Conservation (phyloP, 352 stramenopile genomes). For the Globisporangium iwayamae region DNA sequence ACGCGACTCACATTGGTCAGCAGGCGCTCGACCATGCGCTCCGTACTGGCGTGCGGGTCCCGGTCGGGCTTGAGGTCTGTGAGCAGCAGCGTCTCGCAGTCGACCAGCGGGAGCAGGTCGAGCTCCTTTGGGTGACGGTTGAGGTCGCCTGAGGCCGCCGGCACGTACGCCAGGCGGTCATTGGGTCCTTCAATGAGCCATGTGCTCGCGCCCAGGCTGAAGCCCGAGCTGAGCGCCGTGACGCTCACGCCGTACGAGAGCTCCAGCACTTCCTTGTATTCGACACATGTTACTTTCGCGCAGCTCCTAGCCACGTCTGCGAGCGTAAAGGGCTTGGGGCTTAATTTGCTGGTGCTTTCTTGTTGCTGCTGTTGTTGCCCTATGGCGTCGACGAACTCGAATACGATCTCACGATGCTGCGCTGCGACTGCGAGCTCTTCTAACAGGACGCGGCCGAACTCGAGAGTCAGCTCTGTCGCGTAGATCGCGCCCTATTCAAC, state of each 20-base stretch:
- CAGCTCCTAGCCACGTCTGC: constrained; percentile 45
- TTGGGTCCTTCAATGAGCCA: constrained; percentile 73
- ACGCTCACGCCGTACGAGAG: constrained; percentile 69
- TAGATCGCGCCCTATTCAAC: constrained; percentile 47
- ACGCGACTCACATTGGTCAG: constrained; percentile 55
- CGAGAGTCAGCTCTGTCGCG: constrained; percentile 64
- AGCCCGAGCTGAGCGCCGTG: constrained; percentile 73
- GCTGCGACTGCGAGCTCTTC: constrained; percentile 48
- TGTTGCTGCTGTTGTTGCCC: background rate
- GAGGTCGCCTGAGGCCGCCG: constrained; percentile 72
- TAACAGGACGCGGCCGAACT: constrained; percentile 66
- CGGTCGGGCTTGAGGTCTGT: constrained; percentile 75
- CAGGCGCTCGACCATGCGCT: constrained; percentile 67
- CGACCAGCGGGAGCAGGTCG: constrained; percentile 65
- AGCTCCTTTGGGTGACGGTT: constrained; percentile 83
- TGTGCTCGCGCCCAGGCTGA: constrained; percentile 59
- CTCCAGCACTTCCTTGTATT: constrained; percentile 53
- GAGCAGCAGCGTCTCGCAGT: constrained; percentile 77
- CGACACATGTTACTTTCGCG: constrained; percentile 45
- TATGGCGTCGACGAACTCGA: constrained; percentile 15
- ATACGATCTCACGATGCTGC: background rate
- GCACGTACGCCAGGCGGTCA: constrained; percentile 71
- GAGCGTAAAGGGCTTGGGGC: constrained; percentile 27
- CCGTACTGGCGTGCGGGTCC: constrained; percentile 65
- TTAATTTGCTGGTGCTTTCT: background rate